These are phyloP conservation scores for Aleurites moluccanus DNA, from an alignment of 441 rosid species.

Conservation along the genomic window DNA sequence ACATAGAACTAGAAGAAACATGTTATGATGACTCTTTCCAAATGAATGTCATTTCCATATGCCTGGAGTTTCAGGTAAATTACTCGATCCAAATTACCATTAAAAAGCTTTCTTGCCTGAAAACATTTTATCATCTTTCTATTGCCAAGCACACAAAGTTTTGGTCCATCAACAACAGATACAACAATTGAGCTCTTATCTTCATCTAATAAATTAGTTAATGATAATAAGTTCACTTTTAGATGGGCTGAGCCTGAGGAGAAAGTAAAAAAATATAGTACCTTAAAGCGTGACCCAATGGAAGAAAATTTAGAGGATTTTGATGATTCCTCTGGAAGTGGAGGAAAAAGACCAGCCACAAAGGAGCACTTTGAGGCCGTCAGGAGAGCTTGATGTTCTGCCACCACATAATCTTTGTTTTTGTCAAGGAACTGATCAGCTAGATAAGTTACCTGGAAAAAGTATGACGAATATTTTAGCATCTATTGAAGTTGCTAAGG, in stretches of 20 bases:
- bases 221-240: not conserved
- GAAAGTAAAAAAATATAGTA: slow-evolving; percentile 21
- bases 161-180: not conserved
- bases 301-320: slow-evolving; percentile 99
- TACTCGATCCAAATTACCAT: slow-evolving; percentile 3
- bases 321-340: slow-evolving; percentile 87
- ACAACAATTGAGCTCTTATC: slow-evolving; percentile 2
- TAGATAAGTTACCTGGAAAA: slow-evolving; percentile 75
- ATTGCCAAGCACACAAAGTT: not conserved
- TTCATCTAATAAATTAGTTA: slow-evolving; percentile 10
- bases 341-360: slow-evolving; percentile 89
- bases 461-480: slow-evolving; percentile 24
- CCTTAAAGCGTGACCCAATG: slow-evolving; percentile 99
- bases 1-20: not conserved
- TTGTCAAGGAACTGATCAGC: slow-evolving; percentile 98
- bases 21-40: too few relatives aligned
- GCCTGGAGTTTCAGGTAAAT: not conserved
- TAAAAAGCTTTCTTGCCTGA: not conserved
- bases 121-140: not conserved
- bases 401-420: slow-evolving; percentile 99
- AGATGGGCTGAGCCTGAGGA: not conserved
- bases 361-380: slow-evolving; percentile 79
- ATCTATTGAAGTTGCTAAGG: slow-evolving; percentile 10
- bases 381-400: slow-evolving; percentile 98
- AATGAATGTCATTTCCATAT: too few relatives aligned